Evolutionary conservation across 2,329 filamentous ascomycete species (phyloP).

Genomic region (Laburnicola sp.): DNA sequence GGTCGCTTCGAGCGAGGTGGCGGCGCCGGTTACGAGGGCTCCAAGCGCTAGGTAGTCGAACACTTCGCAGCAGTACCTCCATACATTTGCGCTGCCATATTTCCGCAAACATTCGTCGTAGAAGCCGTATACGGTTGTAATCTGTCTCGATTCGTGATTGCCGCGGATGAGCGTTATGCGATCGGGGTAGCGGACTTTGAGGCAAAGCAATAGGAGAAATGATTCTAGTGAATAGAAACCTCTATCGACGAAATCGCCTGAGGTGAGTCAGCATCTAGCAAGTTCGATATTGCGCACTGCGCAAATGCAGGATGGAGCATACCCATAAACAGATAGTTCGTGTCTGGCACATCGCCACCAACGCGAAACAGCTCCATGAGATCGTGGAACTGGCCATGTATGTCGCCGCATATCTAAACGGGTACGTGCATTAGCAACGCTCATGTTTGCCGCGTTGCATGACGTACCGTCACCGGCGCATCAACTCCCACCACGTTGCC

Average conservation of each 20-base stretch:
- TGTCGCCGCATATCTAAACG: slow-evolving; percentile 53
- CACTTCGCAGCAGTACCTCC: slow-evolving; percentile 81
- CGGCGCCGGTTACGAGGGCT: slow-evolving; percentile 85
- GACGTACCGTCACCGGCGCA: slow-evolving; percentile 82
- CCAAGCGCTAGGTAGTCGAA: slow-evolving; percentile 95
- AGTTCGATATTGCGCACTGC: background rate
- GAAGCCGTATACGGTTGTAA: slow-evolving; percentile 78
- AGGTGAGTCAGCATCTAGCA: slow-evolving; percentile 21
- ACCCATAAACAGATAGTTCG: slow-evolving; percentile 97
- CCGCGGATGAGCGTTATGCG: slow-evolving; percentile 98
- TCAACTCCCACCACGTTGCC: slow-evolving; percentile 95
- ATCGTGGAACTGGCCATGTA: slow-evolving; percentile 95
- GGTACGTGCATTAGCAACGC: background rate
- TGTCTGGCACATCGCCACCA: slow-evolving; percentile 90
- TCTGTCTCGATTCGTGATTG: slow-evolving; percentile 78
- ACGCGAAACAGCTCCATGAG: slow-evolving; percentile 96
- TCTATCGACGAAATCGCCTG: slow-evolving; percentile 97
- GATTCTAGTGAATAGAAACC: slow-evolving; percentile 99
- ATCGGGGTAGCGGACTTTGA: slow-evolving; percentile 97
- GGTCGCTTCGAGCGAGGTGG: slow-evolving; percentile 65
- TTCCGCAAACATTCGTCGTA: slow-evolving; percentile 78
- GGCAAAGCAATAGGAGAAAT: slow-evolving; percentile 89
- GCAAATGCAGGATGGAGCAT: slow-evolving; percentile 19
- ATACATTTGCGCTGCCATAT: slow-evolving; percentile 52
- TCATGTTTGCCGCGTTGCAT: background rate